Evolutionary conservation across 192 early-diverging fungal species (phyloP).

Genomic region (Mortierella alpina): DNA sequence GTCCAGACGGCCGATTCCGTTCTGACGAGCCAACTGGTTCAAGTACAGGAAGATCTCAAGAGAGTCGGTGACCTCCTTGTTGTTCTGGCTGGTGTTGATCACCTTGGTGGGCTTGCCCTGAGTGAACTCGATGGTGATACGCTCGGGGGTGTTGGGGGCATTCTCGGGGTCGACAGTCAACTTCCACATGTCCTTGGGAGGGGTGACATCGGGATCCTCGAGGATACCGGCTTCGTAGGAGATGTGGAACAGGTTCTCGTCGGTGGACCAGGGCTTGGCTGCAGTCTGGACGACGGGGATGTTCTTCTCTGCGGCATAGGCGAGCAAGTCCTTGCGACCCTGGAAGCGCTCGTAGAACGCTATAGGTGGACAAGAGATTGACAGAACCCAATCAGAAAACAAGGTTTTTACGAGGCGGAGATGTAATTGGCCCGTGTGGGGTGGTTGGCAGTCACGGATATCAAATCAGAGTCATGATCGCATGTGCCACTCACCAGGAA

Average conservation of each 20-base stretch:
- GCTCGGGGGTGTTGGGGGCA: conserved; percentile 95
- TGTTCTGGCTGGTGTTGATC: conserved; percentile 81
- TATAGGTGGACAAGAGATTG: conserved; percentile 9
- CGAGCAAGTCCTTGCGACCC: conserved; percentile 91
- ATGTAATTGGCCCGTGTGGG: not conserved
- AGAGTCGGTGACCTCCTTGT: conserved; percentile 69
- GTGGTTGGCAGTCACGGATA: not conserved
- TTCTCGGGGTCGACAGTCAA: conserved; percentile 97
- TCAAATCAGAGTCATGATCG: conserved; percentile 8
- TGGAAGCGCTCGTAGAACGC: conserved; percentile 96
- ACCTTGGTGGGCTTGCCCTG: conserved; percentile 91
- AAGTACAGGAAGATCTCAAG: conserved; percentile 93
- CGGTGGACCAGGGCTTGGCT: conserved; percentile 98
- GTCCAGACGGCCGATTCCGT: conserved; percentile 98
- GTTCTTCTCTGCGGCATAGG: conserved; percentile 87
- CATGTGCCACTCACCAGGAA: conserved; percentile 69
- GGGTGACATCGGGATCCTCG: conserved; percentile 95
- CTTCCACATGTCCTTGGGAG: conserved; percentile 99
- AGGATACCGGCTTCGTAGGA: conserved; percentile 98
- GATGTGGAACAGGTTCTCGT: conserved; percentile 99
- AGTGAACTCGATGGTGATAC: conserved; percentile 90
- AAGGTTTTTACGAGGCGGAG: not conserved
- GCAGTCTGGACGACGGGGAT: conserved; percentile 97
- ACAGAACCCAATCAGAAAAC: not conserved
- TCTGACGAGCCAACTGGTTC: conserved; percentile 94